Base-by-base conservation (phyloP, 164 flowering plant species). In the Vitis cinerea region DNA sequence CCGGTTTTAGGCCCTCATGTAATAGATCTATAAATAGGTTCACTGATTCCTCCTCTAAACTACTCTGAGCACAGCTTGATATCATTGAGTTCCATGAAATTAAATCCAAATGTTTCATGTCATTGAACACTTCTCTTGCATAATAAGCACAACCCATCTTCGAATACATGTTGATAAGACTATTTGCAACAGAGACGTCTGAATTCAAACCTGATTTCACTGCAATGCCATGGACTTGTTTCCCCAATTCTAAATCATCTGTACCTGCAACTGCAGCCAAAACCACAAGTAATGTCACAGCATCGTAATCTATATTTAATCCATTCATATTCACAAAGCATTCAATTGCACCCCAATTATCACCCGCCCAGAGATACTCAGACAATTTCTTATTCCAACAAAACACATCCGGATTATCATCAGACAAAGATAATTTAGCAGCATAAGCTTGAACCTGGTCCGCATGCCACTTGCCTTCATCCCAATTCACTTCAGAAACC, bases 11-110 rank as follows among this genome's bases (percentile, higher is more conserved):
- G 14, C 84, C 84, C 58, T 50, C 55, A 27, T 65, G 54, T 58
- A 85, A 67, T 52, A 87, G 66, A 53, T 66, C 67, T 65, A 64
- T 49, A 58, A 81, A 84, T 11, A 84, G 61, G 27, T 2, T 59
- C 49, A 83, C 64, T 1, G 88, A 67, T 57, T 82, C 82, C 59
- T 66, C 67, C 62, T 29, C 83, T 27, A 70, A 55, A 70, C 81
- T 78, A 77, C 59, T 65, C 51, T 80, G 85, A 12, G 72, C 78
- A 67, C 65, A 84, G 68, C 79, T 67, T 17, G 88, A 74, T 65
- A 87, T 84, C 79, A 87, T 80, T 1, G 87, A 77, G 74, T 85
- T 85, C 91, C 91, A 87, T 3, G 91, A 85, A 61, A 87, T 67
- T 57, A 87, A 64, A 78, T 85, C 88, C 70, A 68, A 16, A 27